Base-by-base conservation (phyloP, 2,329 filamentous ascomycete genomes). In the Epicoccum nigrum region DNA sequence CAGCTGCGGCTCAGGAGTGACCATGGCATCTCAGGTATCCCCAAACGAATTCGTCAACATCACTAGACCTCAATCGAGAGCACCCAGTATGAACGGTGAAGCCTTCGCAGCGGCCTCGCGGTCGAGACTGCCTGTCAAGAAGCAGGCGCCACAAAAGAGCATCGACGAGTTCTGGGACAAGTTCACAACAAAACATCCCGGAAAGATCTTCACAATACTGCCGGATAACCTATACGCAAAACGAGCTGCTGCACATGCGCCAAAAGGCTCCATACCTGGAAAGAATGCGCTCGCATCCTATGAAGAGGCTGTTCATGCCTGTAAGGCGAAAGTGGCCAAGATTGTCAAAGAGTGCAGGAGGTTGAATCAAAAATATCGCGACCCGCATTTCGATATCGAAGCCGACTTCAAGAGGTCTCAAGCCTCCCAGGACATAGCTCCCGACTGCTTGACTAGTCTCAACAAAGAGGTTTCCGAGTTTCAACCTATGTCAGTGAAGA, bases 331-430 rank as follows among this genome's bases (percentile, higher is more conserved):
- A 43, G 83, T 86, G 5, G 74, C 77, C 7, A 81, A 82, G 53
- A 85, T 85, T 47, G 78, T 81, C 23, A 78, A 77, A 50, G 83
- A 86, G 63, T 95, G 90, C 69, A 80, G 85, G 17, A 82, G 89
- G 7, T 79, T 91, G 50, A 96, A 96, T 72, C 87, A 91, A 65
- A 93, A 91, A 72, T 96, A 95, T 68, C 83, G 87, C 13, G 90
- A 95, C 67, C 84, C 86, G n/a, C 86, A 94, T 70, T 96, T 96
- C 67, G 88, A 96, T 68, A 85, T 96, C 43, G 90, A 94, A 67
- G 77, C 83, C 30, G 89, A 92, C 69, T 79, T 92, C 55, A 88
- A 90, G 73, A 65, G 64, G 37, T 68, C 63, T 13, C 68, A 73
- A 43, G 55, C 62, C 5, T 55, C 51, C 32, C 63, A 64, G 11